Base-by-base conservation (phyloP, 2,329 filamentous ascomycete species). In the Nemania diffusa region DNA sequence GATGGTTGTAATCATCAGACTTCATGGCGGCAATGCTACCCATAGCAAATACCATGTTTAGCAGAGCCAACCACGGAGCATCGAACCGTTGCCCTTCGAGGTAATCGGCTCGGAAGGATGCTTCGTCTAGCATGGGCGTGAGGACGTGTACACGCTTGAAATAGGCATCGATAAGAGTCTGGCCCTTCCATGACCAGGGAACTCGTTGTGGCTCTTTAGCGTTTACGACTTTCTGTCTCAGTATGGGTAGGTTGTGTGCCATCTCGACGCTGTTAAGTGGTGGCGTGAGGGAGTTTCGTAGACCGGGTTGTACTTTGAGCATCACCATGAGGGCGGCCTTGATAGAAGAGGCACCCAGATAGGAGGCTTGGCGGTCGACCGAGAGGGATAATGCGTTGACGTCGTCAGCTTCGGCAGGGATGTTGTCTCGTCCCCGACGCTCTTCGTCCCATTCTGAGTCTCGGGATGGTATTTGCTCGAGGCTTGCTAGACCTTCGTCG, bases 31-130 rank as follows among this genome's bases (percentile, higher is more conserved):
- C 90, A 57, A 94, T 88, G 72, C 89, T 91, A 15, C 91, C 91
- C 81, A 93, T 87, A 4, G 91, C 90, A 71, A 93, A 90, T 4
- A 94, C 90, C 81, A 92, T 92, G 76, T 94, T 93, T 22, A 93
- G 81, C 6, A 94, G 79, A 8, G 89, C 88, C 20, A 92, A 83
- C 91, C 91, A 94, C 22, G 90, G 85, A 0, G 87, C 83, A 75
- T 93, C 91, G 66, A 84, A 88, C 20, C 90, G 83, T 69, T 88
- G 85, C 11, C 87, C 87, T 65, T 86, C 84, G 17, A 89, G 81
- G 72, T 90, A 91, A 59, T 88, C 87, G 9, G 88, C 87, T 69
- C 89, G 87, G 77, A 93, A 92, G 9, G 86, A 84, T 20, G 86
- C 85, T 77, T 93, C 91, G 71, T 94, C 91, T 2, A 94, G 83